Conservation (phyloP, 305 asterid genomes). For the Withania somnifera region DNA sequence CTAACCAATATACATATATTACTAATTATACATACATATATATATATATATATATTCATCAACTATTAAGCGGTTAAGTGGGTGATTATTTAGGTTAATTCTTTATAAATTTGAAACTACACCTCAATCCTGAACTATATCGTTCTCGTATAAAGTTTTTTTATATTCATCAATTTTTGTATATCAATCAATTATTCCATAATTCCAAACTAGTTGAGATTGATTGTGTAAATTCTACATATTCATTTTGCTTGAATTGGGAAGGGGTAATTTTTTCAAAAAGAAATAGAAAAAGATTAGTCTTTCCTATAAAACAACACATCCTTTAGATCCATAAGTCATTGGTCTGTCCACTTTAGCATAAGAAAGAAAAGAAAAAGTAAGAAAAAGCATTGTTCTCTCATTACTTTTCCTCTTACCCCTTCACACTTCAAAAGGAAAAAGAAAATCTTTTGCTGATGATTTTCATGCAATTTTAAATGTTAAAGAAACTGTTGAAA, state of each 20-base stretch:
- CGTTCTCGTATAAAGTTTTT: no score
- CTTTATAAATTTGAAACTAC: not conserved
- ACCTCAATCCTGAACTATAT: not conserved
- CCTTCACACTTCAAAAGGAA: slow-evolving; percentile 11
- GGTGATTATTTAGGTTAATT: not conserved
- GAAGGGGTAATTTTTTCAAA: not conserved
- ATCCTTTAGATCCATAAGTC: slow-evolving; percentile 11
- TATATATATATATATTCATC: not conserved
- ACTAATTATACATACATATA: not conserved
- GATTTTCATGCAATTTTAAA: slow-evolving; percentile 38
- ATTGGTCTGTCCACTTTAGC: slow-evolving; percentile 16
- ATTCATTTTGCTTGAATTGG: not conserved
- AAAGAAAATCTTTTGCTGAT: slow-evolving; percentile 14
- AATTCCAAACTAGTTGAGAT: not conserved
- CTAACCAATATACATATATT: not conserved
- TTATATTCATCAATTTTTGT: not conserved
- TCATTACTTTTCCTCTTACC: slow-evolving; percentile 10
- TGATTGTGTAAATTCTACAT: not conserved
- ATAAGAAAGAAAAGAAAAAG: slow-evolving; percentile 3
- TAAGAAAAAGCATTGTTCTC: slow-evolving; percentile 17
- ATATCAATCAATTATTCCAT: not conserved
- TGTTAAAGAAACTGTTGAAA: slow-evolving; percentile 3
- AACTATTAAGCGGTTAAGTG: not conserved
- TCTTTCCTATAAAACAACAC: slow-evolving; percentile 6
- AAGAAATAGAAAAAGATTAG: slow-evolving; percentile 10